phyloP scores from a whole-genome alignment of 2,329 filamentous ascomycete species.

The Davidsoniella eucalypti region DNA sequence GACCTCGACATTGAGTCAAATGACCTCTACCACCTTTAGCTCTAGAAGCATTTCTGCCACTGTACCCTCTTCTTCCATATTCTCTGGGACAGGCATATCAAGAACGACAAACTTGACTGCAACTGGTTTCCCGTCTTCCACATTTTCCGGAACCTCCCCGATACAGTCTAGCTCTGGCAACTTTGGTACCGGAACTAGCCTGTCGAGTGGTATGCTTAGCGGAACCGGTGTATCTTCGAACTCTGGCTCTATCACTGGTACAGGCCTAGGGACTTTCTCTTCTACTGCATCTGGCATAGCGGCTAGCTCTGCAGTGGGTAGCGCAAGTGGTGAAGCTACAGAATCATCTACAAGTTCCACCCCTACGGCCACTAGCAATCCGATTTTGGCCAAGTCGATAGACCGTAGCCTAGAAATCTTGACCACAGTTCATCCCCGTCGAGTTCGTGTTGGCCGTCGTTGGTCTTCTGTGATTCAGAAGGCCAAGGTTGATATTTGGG shows the following conservation, averaged over 20 bases:
- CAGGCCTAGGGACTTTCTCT: too few relatives aligned
- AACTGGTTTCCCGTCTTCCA: too few relatives aligned
- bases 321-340: neutral
- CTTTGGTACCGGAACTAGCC: neutral
- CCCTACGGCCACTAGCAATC: neutral
- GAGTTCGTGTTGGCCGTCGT: slow-evolving; percentile 1
- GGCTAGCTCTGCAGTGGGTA: too few relatives aligned
- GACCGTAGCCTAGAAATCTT: neutral
- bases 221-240: neutral
- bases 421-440: slow-evolving; percentile 5
- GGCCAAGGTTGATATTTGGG: slow-evolving; percentile 9
- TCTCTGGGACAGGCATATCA: too few relatives aligned
- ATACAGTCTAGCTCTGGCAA: neutral
- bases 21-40: neutral
- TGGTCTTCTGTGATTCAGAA: slow-evolving; percentile 8
- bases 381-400: neutral
- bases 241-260: too few relatives aligned
- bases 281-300: too few relatives aligned
- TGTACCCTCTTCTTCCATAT: neutral
- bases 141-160: too few relatives aligned
- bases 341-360: neutral
- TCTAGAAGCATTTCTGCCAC: neutral
- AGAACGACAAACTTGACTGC: too few relatives aligned
- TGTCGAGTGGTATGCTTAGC: too few relatives aligned
- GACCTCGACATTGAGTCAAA: neutral